A percentile compares a stretch with the other conserved stretches of the same genome.
phyloP scores from a whole-genome alignment of 1,284 basidiomycete species.

The Fistulinella cinereoalba region DNA sequence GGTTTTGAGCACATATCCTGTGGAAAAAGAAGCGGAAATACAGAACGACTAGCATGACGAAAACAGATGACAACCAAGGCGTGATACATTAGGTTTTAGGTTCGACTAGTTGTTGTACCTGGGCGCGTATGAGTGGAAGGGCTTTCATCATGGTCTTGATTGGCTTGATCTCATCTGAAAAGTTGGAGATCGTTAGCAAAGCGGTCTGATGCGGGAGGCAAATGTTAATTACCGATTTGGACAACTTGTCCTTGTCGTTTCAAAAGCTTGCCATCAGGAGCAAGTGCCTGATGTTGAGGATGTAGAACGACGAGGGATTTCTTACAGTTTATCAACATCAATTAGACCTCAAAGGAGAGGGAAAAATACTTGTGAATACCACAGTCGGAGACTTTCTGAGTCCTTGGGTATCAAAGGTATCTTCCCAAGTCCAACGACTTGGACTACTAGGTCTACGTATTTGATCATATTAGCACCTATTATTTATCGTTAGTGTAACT shows the following conservation, averaged over 20 bases:
- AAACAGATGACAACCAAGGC: conserved; percentile 2
- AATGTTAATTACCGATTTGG: conserved; percentile 45
- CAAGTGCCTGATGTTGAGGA: conserved; percentile 50
- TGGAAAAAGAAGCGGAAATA: conserved; percentile 6
- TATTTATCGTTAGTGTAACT: neutral
- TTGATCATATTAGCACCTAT: conserved; percentile 53
- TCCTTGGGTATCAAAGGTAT: conserved; percentile 55
- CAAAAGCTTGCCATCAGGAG: conserved; percentile 48
- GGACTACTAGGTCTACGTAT: conserved; percentile 67
- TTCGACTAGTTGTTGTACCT: conserved; percentile 38
- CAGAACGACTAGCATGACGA: conserved; percentile 7
- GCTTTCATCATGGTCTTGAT: conserved; percentile 60
- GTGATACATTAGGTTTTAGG: conserved; percentile 10
- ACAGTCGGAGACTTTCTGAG: conserved; percentile 48
- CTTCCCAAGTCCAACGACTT: conserved; percentile 69
- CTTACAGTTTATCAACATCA: conserved; percentile 35
- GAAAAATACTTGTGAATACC: conserved; percentile 59
- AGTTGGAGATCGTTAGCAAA: conserved; percentile 7
- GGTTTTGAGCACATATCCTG: conserved; percentile 19
- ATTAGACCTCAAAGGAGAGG: neutral
- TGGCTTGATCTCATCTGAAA: conserved; percentile 56
- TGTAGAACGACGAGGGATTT: conserved; percentile 67
- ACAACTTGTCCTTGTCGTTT: conserved; percentile 61
- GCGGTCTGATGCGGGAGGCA: neutral
- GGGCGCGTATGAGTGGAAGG: conserved; percentile 57